Percentiles rank a stretch among this genome's conserved stretches.
Evolutionary conservation across 441 rosid genomes (phyloP).

Genomic region (Metrosideros polymorpha): DNA sequence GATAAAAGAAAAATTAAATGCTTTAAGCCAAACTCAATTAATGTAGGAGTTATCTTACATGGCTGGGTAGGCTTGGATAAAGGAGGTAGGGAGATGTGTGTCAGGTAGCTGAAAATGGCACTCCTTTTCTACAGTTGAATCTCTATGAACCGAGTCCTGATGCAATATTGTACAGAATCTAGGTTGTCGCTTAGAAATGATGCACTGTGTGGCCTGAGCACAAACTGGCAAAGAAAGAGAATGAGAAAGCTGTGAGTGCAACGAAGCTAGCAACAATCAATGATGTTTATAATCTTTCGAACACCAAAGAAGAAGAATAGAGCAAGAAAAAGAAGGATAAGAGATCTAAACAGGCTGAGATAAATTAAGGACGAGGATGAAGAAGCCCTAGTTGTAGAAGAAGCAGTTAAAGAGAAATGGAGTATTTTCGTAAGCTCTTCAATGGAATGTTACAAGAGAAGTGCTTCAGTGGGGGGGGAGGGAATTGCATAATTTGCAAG

Average conservation of each 20-base stretch:
- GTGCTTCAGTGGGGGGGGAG: not conserved
- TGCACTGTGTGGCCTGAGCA: not conserved
- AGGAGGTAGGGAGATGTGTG: not conserved
- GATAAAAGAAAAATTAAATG: not conserved
- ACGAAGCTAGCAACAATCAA: not conserved
- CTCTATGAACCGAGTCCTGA: not conserved
- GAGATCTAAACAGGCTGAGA: not conserved
- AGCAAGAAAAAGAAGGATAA: not conserved
- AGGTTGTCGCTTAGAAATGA: not conserved
- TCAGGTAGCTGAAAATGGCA: not conserved
- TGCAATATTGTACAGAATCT: not conserved
- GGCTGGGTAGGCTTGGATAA: not conserved
- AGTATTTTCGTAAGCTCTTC: not conserved
- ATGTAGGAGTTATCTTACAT: not conserved
- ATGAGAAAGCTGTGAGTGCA: not conserved
- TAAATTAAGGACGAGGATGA: not conserved
- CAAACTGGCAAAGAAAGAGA: not conserved
- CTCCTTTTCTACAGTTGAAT: not conserved
- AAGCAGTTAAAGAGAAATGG: not conserved
- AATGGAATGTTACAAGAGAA: not conserved
- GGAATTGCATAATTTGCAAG: not conserved
- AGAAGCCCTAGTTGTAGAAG: not conserved
- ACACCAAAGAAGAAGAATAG: not conserved
- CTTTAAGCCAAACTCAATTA: not conserved
- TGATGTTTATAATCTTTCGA: not conserved